Base-by-base conservation (phyloP, 495 filamentous ascomycete species). In the Penicillium coffeae region DNA sequence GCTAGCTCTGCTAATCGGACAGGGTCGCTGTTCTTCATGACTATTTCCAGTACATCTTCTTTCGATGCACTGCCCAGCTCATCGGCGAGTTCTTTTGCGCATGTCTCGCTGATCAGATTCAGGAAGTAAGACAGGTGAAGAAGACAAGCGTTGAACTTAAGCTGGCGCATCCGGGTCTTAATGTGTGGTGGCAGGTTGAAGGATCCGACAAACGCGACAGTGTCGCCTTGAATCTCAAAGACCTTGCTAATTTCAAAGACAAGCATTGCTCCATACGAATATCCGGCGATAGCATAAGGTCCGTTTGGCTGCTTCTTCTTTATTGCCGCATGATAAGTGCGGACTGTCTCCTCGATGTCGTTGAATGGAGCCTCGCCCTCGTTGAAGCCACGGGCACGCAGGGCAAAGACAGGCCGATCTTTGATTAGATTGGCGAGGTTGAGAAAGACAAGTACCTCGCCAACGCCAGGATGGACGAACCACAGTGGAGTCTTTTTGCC, bases 261-360 rank as follows among this genome's bases (percentile, higher is more conserved):
- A 7, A 81, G 38, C 63, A 80, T 77, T 0, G 52, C 48, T 8
- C 80, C 81, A 48, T 70, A 79, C 0, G 63, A 74, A 56, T 81
- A 85, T 3, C 81, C 80, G 0, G 74, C 75, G 2, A 85, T 46
- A 3, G 75, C 72, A 50, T 85, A 83, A 0, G 80, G 79, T 3
- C 81, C 80, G 0, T 57, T 14, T 0, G 78, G 78, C 54, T 83
- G 79, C 2, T 47, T 43, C 16, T 39, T 13, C 18, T 69, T 70
- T 49, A 85, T 71, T 3, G 71, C 69, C 0, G 32, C 25, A 27
- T 60, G 48, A 55, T 82, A 85, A 0, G 63, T 72, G 0, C 42
- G 42, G 25, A 72, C 48, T 12, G 50, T 44, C 30, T 78, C 72
- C 7, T 56, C 40, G 12, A 78, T 52, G 6, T 34, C 51, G 1